Base-by-base conservation (phyloP, 495 filamentous ascomycete genomes). In the Xylaria longipes region DNA sequence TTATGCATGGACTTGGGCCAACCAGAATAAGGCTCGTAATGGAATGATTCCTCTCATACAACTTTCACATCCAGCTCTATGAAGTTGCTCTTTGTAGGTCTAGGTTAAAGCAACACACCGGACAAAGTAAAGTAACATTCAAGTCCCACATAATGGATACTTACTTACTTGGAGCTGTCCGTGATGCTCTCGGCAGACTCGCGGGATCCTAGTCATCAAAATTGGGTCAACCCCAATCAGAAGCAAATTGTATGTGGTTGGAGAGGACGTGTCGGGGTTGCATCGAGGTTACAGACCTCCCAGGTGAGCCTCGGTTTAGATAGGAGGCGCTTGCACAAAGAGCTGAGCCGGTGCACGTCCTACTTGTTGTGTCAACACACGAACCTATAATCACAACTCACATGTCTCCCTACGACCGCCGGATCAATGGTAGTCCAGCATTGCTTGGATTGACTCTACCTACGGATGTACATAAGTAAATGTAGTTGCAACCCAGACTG, bases 41-140 rank as follows among this genome's bases (percentile, higher is more conserved):
- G 62, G 15, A 71, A 71, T 45, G 20, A 65, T 71, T 57, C 69
- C 50, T 29, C 62, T 65, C 69, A 64, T 27, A 25, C n/a, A 37
- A 39, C 56, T 25, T 9, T n/a, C 27, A n/a, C 17, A n/a, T n/a
- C 29, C n/a, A 11, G 12, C 9, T 29, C 50, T 8, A 17, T 20
- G 50, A 45, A n/a, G 37, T 20, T 17, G 6, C 25, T 17, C 25
- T 17, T 45, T 20, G 37, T 41, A 25, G 33, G 9, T 64, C 39
- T 27, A n/a, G 41, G 8, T 15, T n/a, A 65, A 41, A 65, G n/a
- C 62, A 11, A 60, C 2, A 20, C 2, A 37, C 17, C 7, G 12
- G n/a, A 60, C 29, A 22, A n/a, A 35, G 31, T 35, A 58, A 58
- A 58, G 31, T 58, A 5, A 35, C 15, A 20, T 58, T 35, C 29